phyloP scores from a whole-genome alignment of 805 yeast genomes.

The Candida ipomoeae region DNA sequence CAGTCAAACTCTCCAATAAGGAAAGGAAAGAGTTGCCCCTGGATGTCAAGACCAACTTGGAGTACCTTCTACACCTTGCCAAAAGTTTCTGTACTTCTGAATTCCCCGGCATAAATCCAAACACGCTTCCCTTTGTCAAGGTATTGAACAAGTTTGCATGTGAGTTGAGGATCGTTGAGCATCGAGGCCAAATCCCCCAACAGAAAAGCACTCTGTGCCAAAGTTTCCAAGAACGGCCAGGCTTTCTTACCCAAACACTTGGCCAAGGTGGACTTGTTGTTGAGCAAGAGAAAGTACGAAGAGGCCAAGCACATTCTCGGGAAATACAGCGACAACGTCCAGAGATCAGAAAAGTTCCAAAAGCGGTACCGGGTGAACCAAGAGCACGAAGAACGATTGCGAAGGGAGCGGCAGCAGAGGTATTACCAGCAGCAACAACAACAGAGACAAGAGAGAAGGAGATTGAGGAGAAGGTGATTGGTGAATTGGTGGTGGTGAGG shows the following conservation, averaged over 20 bases:
- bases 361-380: slow-evolving; percentile 32
- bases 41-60: slow-evolving; percentile 38
- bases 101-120: slow-evolving; percentile 11
- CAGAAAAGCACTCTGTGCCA: slow-evolving; percentile 24
- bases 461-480: no score
- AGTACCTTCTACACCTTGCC: slow-evolving; percentile 38
- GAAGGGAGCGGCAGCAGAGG: slow-evolving; percentile 22
- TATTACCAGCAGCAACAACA: slow-evolving; percentile 30
- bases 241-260: slow-evolving; percentile 39
- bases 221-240: slow-evolving; percentile 15
- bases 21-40: slow-evolving; percentile 23
- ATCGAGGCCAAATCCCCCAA: slow-evolving; percentile 22
- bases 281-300: slow-evolving; percentile 27
- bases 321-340: slow-evolving; percentile 30
- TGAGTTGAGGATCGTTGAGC: slow-evolving; percentile 38
- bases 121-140: slow-evolving; percentile 22
- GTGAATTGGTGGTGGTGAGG: no score
- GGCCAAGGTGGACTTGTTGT: slow-evolving; percentile 33
- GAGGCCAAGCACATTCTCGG: slow-evolving; percentile 40
- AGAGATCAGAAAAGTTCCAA: slow-evolving; percentile 37
- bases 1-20: slow-evolving; percentile 25
- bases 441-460: slow-evolving; percentile 26
- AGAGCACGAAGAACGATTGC: slow-evolving; percentile 20
- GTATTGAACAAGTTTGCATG: slow-evolving; percentile 38
- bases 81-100: slow-evolving; percentile 24